These are phyloP conservation scores for Botryotinia globosa DNA, from an alignment of 2,329 filamentous ascomycete species.

Conservation along the genomic window DNA sequence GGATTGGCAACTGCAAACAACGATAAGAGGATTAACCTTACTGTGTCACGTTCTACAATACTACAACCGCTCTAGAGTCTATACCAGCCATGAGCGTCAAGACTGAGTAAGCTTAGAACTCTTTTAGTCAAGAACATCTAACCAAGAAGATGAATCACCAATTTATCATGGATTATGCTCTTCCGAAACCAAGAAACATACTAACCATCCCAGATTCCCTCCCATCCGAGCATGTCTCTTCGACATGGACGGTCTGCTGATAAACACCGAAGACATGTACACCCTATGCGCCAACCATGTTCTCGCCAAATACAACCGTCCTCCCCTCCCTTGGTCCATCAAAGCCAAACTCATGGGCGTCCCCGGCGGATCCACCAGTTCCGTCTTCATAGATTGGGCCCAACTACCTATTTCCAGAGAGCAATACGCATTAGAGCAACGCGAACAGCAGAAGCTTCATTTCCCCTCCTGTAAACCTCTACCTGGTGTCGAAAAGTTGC, in stretches of 20 bases:
- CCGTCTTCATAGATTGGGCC: constrained; percentile 77
- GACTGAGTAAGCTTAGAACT: not conserved
- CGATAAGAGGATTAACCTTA: not conserved
- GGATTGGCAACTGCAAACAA: not conserved
- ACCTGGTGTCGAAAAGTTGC: constrained; percentile 70
- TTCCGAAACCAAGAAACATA: not conserved
- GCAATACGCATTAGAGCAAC: constrained; percentile 61
- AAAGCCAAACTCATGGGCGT: constrained; percentile 70
- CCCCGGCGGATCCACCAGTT: constrained; percentile 43
- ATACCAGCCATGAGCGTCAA: not conserved
- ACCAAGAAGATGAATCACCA: not conserved
- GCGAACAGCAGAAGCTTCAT: constrained; percentile 62
- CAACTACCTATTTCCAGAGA: constrained; percentile 72
- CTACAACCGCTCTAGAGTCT: not conserved
- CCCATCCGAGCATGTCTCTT: constrained; percentile 89
- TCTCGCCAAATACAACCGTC: constrained; percentile 70
- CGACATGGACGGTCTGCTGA: constrained; percentile 98
- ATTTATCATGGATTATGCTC: no score
- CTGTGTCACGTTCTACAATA: constrained; percentile 7
- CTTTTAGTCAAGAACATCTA: no score
- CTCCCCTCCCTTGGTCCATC: constrained; percentile 83
- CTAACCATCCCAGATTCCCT: constrained; percentile 57
- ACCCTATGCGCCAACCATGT: constrained; percentile 79
- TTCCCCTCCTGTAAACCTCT: constrained; percentile 76
- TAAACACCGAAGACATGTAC: constrained; percentile 93